Evolutionary conservation across 495 filamentous ascomycete species (phyloP), one percentile per base, ranked within the genome.

Genomic region (Lentithecium fluviatile): DNA sequence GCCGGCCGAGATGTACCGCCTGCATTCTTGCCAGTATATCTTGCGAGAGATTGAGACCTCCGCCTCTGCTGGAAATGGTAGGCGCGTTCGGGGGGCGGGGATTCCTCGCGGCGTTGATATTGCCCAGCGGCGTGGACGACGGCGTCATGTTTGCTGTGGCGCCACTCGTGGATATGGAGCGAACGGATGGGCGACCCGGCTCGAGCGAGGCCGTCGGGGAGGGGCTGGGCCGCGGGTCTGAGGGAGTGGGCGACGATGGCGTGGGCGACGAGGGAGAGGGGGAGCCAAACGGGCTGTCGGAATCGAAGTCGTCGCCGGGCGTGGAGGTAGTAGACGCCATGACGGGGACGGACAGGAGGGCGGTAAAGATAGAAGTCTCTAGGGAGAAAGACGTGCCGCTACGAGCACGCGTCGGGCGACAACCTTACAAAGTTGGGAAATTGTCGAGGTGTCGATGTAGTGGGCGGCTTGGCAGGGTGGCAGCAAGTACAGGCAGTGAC

Each of bases 71-170:
- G 38, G 84, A 83, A 68, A 85, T 77, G 10, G 83, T 80, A 10
- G 77, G 67, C 11, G 78, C 73, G 11, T 64, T 46, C 10, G 29
- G 29, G 37, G 74, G 57, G 51, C 51, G 72, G 38, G 85, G 83
- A 65, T 85, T 80, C 55, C 90, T 84, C 21, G 89, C 90, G 50
- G 87, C 90, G 69, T 88, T 92, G 65, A 96, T 71, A 37, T 85
- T 82, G n/a, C 88, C 92, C 26, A 95, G 73, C 52, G 88, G 89
- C 50, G 85, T 90, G 19, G 92, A 93, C 19, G 86, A 88, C 2
- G 87, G 74, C 53, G 80, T 87, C 79, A 94, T 88, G 43, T 51
- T 65, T 23, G 70, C 62, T 3, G 70, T 66, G 23, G 76, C 76
- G 6, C 73, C 71, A 1, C 71, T 56, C 23, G 73, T 69, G 25